Evolutionary conservation across 345 rosid genomes (phyloP), one percentile per base, ranked within the genome.

Genomic region (Salix suchowensis): DNA sequence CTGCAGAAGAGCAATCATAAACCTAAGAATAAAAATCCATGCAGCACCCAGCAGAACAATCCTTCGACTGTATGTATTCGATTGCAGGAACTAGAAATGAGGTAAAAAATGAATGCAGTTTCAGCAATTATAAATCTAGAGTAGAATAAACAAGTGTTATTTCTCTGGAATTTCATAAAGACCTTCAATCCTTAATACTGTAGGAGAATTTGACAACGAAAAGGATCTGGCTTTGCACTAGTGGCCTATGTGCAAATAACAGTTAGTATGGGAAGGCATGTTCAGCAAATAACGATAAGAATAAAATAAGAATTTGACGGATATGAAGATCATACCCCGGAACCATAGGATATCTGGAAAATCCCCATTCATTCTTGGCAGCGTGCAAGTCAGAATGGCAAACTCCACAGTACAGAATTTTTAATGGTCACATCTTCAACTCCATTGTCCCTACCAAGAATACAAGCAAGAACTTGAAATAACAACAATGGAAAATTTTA

Each of bases 311-410:
- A 50, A 4, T 46, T 50, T 50, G 21, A 28, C 30, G 30, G 30
- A 50, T 52, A 39, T 11, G 69, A 74, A 68, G n/a, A 54, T 34
- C 82, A 54, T 90, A 94, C 98, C 98, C 98, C 9, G 97, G 98
- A 75, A 94, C 89, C 23, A 91, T 48, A 11, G 98, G 98, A 74
- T 91, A 94, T 67, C 30, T 52, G 7, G 93, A 68, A 70, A 75
- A 77, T 15, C 97, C 97, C 97, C 97, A 92, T 6, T 94, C 96
- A 46, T 92, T 94, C 79, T 73, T 91, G 75, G 52, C 37, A n/a
- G 76, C 18, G 58, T 88, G 93, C 84, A 94, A 73, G 65, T 94
- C 98, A 50, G 94, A 82, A 62, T 94, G 98, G 79, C 98, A 92
- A 26, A 94, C 89, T 50, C 97, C 97, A 75, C 96, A 91, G 68